Conservation (phyloP, 2,329 filamentous ascomycete genomes). For the Verticillium tricorpus region DNA sequence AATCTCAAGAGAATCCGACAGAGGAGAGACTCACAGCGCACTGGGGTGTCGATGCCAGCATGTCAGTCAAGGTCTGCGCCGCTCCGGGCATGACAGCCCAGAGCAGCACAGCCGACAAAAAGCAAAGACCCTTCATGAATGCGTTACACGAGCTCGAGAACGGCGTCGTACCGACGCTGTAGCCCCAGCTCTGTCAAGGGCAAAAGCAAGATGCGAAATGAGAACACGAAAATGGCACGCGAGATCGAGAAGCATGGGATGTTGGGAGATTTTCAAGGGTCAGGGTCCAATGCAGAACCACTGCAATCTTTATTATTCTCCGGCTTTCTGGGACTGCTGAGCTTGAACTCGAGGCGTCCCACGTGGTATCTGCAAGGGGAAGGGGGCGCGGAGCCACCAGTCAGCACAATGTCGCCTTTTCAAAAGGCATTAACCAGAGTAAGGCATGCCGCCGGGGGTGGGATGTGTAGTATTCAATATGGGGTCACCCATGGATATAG, state of each 20-base stretch:
- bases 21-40: constrained; percentile 7
- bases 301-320: neutral
- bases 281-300: neutral
- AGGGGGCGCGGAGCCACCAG: neutral
- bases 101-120: neutral
- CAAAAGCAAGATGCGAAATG: neutral
- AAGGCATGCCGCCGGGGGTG: neutral
- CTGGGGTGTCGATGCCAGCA: constrained; percentile 2
- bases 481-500: neutral
- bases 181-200: neutral
- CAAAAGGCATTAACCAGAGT: neutral
- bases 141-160: neutral
- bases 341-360: neutral
- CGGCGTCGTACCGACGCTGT: neutral
- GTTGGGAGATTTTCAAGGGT: neutral
- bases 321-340: neutral
- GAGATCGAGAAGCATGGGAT: neutral
- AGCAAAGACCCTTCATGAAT: neutral
- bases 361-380: neutral
- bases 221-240: neutral
- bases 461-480: neutral
- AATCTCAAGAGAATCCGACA: neutral
- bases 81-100: neutral
- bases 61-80: neutral
- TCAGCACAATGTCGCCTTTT: neutral